Evolutionary conservation across 2,329 filamentous ascomycete species (phyloP).

Genomic region (Trichoderma koningiopsis): DNA sequence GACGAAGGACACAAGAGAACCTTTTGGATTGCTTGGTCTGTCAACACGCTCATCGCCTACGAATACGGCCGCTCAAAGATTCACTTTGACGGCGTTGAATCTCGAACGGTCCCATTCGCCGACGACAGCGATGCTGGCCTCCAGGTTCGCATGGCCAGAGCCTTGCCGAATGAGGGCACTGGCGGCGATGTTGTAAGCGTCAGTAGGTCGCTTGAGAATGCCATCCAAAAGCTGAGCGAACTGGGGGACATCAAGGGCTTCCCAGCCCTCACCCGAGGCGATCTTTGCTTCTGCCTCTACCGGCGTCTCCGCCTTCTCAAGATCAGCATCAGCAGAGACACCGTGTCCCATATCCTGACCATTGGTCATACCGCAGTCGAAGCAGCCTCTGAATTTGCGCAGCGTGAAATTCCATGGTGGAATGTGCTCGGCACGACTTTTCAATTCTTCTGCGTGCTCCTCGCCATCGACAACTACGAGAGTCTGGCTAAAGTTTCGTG

Average conservation of each 20-base stretch:
- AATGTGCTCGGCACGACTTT: slow-evolving; percentile 28
- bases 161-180: not conserved
- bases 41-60: slow-evolving; percentile 27
- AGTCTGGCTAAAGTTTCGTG: slow-evolving; percentile 22
- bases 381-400: slow-evolving; percentile 10
- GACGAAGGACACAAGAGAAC: slow-evolving; percentile 24
- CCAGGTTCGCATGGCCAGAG: slow-evolving; percentile 6
- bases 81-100: slow-evolving; percentile 8
- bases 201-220: slow-evolving; percentile 17
- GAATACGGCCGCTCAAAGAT: slow-evolving; percentile 27
- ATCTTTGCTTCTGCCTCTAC: slow-evolving; percentile 26
- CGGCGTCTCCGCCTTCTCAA: slow-evolving; percentile 21
- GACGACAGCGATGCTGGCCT: not conserved
- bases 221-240: slow-evolving; percentile 11
- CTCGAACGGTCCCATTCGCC: not conserved
- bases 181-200: not conserved
- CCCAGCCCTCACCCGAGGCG: slow-evolving; percentile 24
- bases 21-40: slow-evolving; percentile 27
- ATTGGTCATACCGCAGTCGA: not conserved
- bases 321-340: slow-evolving; percentile 10
- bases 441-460: slow-evolving; percentile 25
- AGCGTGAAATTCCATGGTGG: slow-evolving; percentile 25
- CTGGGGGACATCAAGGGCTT: slow-evolving; percentile 9
- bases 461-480: slow-evolving; percentile 20
- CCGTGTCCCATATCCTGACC: not conserved